Evolutionary conservation across 192 early-diverging fungal genomes (phyloP), one percentile per base, ranked within the genome.

Genomic region (Jimgerdemannia flammicorona): DNA sequence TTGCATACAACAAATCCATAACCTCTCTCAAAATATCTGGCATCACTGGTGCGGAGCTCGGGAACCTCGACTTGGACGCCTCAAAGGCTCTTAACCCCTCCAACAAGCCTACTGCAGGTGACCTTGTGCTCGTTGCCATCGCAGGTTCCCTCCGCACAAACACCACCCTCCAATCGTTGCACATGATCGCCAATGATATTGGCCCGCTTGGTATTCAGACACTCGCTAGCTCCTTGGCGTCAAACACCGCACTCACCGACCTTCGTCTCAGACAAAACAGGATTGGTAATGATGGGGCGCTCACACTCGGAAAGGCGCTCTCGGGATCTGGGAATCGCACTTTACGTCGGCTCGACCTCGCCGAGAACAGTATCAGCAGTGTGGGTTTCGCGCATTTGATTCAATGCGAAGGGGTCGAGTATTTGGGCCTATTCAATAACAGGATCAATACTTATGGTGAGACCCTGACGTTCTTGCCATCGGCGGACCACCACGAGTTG

Each of bases 361-460:
- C 84, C 29, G 81, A 80, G 19, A 87, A 87, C 69, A 75, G 54
- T 18, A 78, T 87, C 40, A 75, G 77, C 9, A 76, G 76, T 4
- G 44, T 68, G 14, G 86, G 86, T 11, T 84, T 84, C 72, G 73
- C 74, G 6, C 78, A 75, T 40, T 75, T 87, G 3, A 74, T 87
- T 0, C 74, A 75, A 3, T 79, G 79, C 6, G 80, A 77, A 39
- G 67, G 72, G 0, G 67, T 87, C 3, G 74, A 82, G 20, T 81
- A 82, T 49, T 40, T 87, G 17, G 84, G 86, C 1, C 69, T 87
- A 8, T 87, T 82, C 65, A 82, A 78, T 67, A 87, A 87, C 73
- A 66, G 73, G 66, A 72, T 87, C 20, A 40, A 68, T 70, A 74
- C 74, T 9, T 77, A 85, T 65, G 80, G 78, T 41, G 75, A 74